Evolutionary conservation across 495 filamentous ascomycete genomes (phyloP), one percentile per base, ranked within the genome.

Genomic region (Aspergillus affinis): DNA sequence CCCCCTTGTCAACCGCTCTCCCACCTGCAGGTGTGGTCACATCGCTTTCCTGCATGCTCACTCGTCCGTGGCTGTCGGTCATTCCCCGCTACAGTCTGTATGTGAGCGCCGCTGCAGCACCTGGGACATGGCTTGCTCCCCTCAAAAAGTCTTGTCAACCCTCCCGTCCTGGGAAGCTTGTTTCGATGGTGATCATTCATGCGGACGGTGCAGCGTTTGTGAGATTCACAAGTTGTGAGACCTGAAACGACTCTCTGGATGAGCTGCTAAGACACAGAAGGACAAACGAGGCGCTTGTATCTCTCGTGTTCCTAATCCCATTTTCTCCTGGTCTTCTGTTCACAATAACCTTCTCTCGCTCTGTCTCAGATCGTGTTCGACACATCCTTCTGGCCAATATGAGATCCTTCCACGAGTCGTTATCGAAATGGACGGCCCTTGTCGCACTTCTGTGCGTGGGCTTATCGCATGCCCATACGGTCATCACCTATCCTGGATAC

Each of bases 401-500:
- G 72, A 54, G 51, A 47, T 30, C 56, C 51, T 64, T 61, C 29
- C 57, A 58, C 64, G 59, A 61, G 57, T 75, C 78, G 52, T 78
- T 80, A 75, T 72, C 80, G 65, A 70, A 77, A 65, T 75, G 84
- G 74, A 70, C 75, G 32, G 57, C 82, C 56, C 68, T 79, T 61
- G 67, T 82, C 54, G 74, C 81, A 48, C 66, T 88, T 53, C 65
- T 86, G 26, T 71, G 78, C 47, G 68, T 76, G 21, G 64, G 79
- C 44, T 61, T 86, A 65, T 85, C 81, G 30, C 78, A 86, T 19
- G 89, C 94, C 48, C 94, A 99, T 72, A 94, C 85, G 15, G 80
- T 97, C 69, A 90, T 98, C 75, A 88, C 88, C 61, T 99, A 98
- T 68, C 95, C 95, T 1, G 90, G 90, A 65, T 96, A 91, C 86